phyloP scores from a whole-genome alignment of 1,139 yeast species.

The Taphrina sp. region DNA sequence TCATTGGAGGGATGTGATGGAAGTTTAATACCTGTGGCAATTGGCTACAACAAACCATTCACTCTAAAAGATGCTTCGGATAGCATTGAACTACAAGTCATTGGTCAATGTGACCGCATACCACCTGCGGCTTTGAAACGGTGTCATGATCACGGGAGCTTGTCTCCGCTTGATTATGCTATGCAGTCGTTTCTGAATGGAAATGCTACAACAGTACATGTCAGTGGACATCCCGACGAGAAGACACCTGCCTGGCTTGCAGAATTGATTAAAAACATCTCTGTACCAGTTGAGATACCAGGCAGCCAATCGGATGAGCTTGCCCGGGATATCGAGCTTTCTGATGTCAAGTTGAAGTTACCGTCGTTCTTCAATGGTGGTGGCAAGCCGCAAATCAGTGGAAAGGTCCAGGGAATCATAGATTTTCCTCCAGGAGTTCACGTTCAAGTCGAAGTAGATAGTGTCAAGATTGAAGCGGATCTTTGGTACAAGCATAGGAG shows the following conservation, averaged over 20 bases:
- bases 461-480: slow-evolving; percentile 23
- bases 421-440: slow-evolving; percentile 17
- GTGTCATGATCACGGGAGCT: not conserved
- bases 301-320: slow-evolving; percentile 21
- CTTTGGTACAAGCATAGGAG: slow-evolving; percentile 8
- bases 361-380: slow-evolving; percentile 20
- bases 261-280: not conserved
- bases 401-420: slow-evolving; percentile 18
- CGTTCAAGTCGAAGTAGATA: slow-evolving; percentile 22
- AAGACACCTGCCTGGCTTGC: slow-evolving; percentile 12
- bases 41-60: slow-evolving; percentile 11
- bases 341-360: slow-evolving; percentile 26
- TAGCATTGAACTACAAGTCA: slow-evolving; percentile 1
- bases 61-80: not conserved
- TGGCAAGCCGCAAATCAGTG: slow-evolving; percentile 29
- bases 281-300: slow-evolving; percentile 15
- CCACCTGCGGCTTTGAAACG: slow-evolving; percentile 6
- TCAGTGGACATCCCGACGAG: slow-evolving; percentile 3
- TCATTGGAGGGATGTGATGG: slow-evolving; percentile 14
- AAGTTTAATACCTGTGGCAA: slow-evolving; percentile 9
- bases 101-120: not conserved
- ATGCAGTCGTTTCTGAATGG: slow-evolving; percentile 27
- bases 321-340: slow-evolving; percentile 24
- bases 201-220: slow-evolving; percentile 12
- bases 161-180: slow-evolving; percentile 15